phyloP scores from a whole-genome alignment of 192 early-diverging fungal species.

The Podila minutissima region DNA sequence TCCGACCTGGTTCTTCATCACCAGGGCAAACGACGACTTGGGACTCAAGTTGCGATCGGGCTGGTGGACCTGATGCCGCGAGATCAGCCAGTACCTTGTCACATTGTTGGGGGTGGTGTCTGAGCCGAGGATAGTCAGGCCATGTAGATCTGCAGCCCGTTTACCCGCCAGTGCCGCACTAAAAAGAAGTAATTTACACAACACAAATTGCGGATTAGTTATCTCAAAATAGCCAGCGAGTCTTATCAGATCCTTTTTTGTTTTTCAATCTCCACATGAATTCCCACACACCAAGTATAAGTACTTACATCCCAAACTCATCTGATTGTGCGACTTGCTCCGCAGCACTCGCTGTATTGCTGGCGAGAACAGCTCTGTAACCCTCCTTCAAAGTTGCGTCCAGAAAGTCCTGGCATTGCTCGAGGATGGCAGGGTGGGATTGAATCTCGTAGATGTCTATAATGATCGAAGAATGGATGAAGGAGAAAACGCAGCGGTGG shows the following conservation, averaged over 20 bases:
- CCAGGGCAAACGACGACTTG: conserved; percentile 39
- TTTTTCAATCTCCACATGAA: background rate
- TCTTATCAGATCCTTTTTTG: background rate
- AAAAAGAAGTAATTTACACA: background rate
- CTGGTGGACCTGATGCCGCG: conserved; percentile 28
- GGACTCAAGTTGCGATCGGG: conserved; percentile 38
- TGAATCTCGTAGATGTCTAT: conserved; percentile 41
- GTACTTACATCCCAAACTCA: conserved; percentile 27
- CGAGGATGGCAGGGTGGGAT: conserved; percentile 42
- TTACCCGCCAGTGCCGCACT: conserved; percentile 43
- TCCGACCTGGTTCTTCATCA: conserved; percentile 47
- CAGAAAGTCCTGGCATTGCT: conserved; percentile 47
- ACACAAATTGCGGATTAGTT: too few relatives aligned
- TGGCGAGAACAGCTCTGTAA: conserved; percentile 38
- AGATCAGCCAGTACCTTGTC: conserved; percentile 46
- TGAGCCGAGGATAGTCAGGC: conserved; percentile 33
- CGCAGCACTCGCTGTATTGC: conserved; percentile 45
- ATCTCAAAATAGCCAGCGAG: background rate
- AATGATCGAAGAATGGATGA: background rate
- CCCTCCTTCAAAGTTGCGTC: conserved; percentile 34
- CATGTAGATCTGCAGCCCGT: conserved; percentile 26
- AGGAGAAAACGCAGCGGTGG: background rate
- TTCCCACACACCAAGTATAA: too few relatives aligned
- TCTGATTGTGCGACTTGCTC: conserved; percentile 33
- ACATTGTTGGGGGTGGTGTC: conserved; percentile 44